A percentile compares a stretch with the other conserved stretches of the same genome.
Conservation (phyloP, 1,284 basidiomycete species). For the Stygiomarasmius scandens region DNA sequence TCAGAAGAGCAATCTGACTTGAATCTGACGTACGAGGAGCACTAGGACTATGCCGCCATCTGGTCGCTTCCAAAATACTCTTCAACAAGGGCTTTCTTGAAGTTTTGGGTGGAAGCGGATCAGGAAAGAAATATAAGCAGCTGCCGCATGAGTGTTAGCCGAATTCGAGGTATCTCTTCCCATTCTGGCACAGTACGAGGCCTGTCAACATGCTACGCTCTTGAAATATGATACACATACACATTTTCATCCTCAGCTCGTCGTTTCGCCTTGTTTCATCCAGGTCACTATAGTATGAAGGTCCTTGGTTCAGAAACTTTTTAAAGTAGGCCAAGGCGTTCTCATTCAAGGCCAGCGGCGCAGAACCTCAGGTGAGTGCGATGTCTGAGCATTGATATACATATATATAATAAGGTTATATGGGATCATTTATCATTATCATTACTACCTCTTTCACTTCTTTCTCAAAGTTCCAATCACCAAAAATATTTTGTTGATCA, state of each 20-base stretch:
- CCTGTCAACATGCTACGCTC: not conserved
- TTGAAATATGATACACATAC: conserved; percentile 41
- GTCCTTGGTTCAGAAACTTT: conserved; percentile 88
- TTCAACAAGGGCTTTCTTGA: conserved; percentile 85
- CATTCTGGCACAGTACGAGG: conserved; percentile 53
- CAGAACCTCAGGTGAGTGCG: no score
- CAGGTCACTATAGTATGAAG: conserved; percentile 89
- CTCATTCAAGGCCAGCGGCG: no score
- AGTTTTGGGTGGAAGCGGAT: conserved; percentile 75
- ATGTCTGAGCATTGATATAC: no score
- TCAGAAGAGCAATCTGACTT: no score
- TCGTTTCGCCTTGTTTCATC: conserved; percentile 82
- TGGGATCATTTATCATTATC: no score
- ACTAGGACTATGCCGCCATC: not conserved
- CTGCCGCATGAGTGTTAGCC: conserved; percentile 56
- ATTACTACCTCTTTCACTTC: no score
- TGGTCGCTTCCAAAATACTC: conserved; percentile 59
- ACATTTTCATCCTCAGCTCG: conserved; percentile 75
- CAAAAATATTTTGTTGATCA: no score
- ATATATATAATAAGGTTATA: no score
- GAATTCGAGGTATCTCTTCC: conserved; percentile 58
- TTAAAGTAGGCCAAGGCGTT: conserved; percentile 78
- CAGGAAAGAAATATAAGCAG: conserved; percentile 80
- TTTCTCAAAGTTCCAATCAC: no score
- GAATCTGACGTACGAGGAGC: no score